These are phyloP conservation scores for Arachnomyces sp. DNA, from an alignment of 2,329 filamentous ascomycete species.

Conservation along the genomic window DNA sequence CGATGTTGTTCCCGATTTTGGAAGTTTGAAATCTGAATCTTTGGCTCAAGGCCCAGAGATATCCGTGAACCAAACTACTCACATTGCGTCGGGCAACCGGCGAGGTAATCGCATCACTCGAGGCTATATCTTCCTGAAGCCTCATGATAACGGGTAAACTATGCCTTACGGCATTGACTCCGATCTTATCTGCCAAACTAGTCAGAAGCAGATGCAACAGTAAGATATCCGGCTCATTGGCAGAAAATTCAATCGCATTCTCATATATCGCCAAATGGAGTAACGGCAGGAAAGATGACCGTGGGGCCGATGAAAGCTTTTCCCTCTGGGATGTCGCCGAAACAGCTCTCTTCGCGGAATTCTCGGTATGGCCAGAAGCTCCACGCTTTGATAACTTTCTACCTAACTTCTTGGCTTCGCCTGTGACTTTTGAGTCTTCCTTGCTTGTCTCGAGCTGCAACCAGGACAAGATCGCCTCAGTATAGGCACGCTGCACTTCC, in stretches of 20 bases:
- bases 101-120: constrained; percentile 19
- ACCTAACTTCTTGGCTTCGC: constrained; percentile 42
- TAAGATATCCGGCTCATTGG: constrained; percentile 65
- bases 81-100: constrained; percentile 67
- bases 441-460: constrained; percentile 68
- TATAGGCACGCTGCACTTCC: constrained; percentile 74
- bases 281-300: constrained; percentile 68
- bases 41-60: constrained; percentile 72
- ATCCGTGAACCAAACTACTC: constrained; percentile 78
- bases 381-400: constrained; percentile 36
- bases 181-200: constrained; percentile 65
- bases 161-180: constrained; percentile 69
- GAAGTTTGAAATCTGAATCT: constrained; percentile 68
- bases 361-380: constrained; percentile 27
- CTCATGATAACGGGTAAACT: constrained; percentile 83
- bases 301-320: constrained; percentile 43
- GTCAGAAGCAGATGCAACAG: constrained; percentile 68
- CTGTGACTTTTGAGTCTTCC: constrained; percentile 56
- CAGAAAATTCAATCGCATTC: constrained; percentile 64
- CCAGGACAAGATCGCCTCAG: constrained; percentile 77
- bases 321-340: constrained; percentile 60
- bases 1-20: constrained; percentile 59
- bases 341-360: constrained; percentile 52
- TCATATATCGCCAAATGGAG: constrained; percentile 87
- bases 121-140: constrained; percentile 69